Conservation (phyloP, 805 yeast genomes). For the Vanderwaltozyma tropicalis region DNA sequence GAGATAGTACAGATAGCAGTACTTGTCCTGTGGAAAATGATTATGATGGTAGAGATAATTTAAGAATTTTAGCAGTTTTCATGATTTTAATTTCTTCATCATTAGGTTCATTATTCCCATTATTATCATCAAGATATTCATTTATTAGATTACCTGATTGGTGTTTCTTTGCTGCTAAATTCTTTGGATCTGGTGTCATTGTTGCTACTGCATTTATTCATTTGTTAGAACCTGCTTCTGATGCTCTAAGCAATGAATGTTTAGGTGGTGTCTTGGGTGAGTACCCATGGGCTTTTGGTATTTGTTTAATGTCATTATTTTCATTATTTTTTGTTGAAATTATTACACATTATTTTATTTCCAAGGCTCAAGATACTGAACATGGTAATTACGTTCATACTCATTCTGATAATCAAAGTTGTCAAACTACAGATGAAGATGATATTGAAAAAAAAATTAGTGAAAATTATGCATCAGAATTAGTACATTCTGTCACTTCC, state of each 20-base stretch:
- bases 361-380: slow-evolving; percentile 10
- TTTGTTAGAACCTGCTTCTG: slow-evolving; percentile 43
- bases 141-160: slow-evolving; percentile 47
- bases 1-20: slow-evolving; percentile 2
- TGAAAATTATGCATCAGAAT: background rate
- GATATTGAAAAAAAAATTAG: background rate
- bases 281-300: slow-evolving; percentile 50
- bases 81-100: slow-evolving; percentile 49
- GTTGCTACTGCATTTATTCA: slow-evolving; percentile 69
- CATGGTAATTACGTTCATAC: background rate
- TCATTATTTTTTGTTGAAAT: slow-evolving; percentile 40
- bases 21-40: slow-evolving; percentile 34
- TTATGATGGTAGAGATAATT: slow-evolving; percentile 31
- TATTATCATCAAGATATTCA: slow-evolving; percentile 49
- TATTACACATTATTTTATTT: slow-evolving; percentile 35
- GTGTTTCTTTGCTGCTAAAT: slow-evolving; percentile 53
- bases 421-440: background rate
- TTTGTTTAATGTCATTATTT: slow-evolving; percentile 38
- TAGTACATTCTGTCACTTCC: background rate
- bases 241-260: slow-evolving; percentile 36
- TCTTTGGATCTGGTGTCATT: slow-evolving; percentile 73
- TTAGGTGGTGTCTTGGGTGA: slow-evolving; percentile 48
- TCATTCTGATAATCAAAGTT: background rate
- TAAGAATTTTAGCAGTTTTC: slow-evolving; percentile 53
- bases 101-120: slow-evolving; percentile 53